Evolutionary conservation across 2,329 filamentous ascomycete genomes (phyloP).

Genomic region (Didymella segeticola): DNA sequence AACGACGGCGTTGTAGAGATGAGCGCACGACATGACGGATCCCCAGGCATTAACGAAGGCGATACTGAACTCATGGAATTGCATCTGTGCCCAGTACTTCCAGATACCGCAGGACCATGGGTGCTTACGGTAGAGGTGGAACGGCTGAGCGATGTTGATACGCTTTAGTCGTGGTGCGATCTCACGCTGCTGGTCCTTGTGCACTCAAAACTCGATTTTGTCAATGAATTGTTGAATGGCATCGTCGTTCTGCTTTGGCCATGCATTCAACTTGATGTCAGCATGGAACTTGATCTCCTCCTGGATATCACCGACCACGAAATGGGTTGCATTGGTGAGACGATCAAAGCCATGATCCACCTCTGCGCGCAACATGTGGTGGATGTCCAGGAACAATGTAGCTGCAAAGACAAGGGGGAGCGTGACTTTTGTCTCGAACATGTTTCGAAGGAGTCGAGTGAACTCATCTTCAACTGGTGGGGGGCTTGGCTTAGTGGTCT

Average conservation of each 20-base stretch:
- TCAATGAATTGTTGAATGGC: conserved; percentile 12
- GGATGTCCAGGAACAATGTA: conserved; percentile 46
- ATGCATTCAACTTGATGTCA: conserved; percentile 18
- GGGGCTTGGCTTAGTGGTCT: conserved; percentile 6
- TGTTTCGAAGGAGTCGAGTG: conserved; percentile 34
- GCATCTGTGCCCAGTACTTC: conserved; percentile 46
- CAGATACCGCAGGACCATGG: conserved; percentile 46
- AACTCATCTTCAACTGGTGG: conserved; percentile 41
- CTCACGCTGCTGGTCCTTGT: conserved; percentile 7
- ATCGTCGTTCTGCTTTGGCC: conserved; percentile 26
- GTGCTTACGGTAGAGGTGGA: conserved; percentile 20
- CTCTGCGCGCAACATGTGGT: conserved; percentile 41
- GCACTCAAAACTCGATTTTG: conserved; percentile 15
- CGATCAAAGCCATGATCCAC: conserved; percentile 11
- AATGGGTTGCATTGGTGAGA: conserved; percentile 9
- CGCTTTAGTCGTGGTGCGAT: conserved; percentile 2
- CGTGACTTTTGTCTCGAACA: conserved; percentile 33
- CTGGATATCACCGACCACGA: conserved; percentile 12
- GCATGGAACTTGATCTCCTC: conserved; percentile 24
- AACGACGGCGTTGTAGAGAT: conserved; percentile 54
- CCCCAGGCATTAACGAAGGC: conserved; percentile 50
- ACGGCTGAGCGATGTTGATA: conserved; percentile 5
- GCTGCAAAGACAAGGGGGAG: conserved; percentile 42
- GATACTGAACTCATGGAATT: conserved; percentile 44
- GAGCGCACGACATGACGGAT: conserved; percentile 46